Percentiles rank a stretch among this genome's conserved stretches.
phyloP scores from a whole-genome alignment of 108 stramenopile genomes.

The Nannochloropsis oceanica region DNA sequence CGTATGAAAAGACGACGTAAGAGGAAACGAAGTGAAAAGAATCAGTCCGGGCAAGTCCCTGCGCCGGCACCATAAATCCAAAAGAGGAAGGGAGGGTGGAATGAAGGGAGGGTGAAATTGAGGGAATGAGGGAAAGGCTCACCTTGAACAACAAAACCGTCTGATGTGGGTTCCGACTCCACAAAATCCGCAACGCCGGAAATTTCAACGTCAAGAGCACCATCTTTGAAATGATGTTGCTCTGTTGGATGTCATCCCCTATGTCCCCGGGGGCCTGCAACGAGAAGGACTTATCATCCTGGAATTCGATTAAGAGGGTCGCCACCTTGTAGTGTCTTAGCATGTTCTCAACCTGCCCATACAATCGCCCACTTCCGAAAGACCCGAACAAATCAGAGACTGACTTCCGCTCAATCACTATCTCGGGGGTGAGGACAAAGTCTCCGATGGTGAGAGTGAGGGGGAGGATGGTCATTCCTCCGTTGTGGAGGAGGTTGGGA shows the following conservation, averaged over 20 bases:
- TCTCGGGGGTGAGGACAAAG: conserved; percentile 84
- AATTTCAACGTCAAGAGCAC: conserved; percentile 64
- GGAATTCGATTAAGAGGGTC: conserved; percentile 76
- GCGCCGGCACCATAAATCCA: no score
- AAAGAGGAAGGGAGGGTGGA: not conserved
- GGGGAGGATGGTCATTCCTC: conserved; percentile 70
- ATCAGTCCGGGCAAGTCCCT: no score
- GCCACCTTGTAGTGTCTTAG: conserved; percentile 71
- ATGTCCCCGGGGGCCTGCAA: conserved; percentile 62
- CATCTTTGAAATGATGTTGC: conserved; percentile 68
- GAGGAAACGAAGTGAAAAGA: no score
- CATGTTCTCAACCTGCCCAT: conserved; percentile 78
- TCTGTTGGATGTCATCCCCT: conserved; percentile 57
- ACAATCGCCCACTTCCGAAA: conserved; percentile 78
- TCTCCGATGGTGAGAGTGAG: conserved; percentile 84
- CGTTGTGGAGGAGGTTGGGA: conserved; percentile 86
- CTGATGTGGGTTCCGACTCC: conserved; percentile 80
- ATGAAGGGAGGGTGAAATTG: no score
- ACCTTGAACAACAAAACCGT: conserved; percentile 71
- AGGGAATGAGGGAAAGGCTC: not conserved
- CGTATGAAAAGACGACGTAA: not conserved
- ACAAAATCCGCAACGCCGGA: conserved; percentile 75
- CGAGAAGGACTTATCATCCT: conserved; percentile 69
- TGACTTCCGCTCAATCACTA: conserved; percentile 88
- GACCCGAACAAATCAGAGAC: conserved; percentile 83